phyloP scores from a whole-genome alignment of 208 protist species.

The Leishmania braziliensis region DNA sequence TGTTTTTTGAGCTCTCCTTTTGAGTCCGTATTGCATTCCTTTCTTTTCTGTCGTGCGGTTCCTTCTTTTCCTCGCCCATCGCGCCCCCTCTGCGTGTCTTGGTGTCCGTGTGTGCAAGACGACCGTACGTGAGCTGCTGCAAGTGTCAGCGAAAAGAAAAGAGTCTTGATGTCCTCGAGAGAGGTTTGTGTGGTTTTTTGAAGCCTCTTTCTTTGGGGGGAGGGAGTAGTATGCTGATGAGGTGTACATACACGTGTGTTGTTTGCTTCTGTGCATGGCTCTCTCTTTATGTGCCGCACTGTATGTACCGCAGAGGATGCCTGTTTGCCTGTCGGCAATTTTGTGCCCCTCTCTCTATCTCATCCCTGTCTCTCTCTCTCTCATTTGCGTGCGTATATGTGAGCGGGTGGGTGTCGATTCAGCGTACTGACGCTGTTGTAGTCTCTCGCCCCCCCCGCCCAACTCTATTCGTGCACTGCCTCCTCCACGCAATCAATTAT shows the following conservation, averaged over 20 bases:
- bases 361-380: neutral
- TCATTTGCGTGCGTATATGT: neutral
- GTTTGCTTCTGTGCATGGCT: neutral
- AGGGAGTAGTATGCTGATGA: neutral
- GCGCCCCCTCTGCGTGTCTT: neutral
- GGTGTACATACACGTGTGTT: neutral
- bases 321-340: neutral
- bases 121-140: neutral
- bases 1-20: neutral
- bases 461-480: neutral
- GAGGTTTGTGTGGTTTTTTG: no score
- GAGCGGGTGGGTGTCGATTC: neutral
- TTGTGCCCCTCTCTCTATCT: neutral
- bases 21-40: neutral
- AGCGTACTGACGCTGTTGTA: neutral
- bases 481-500: neutral
- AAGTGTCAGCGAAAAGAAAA: neutral
- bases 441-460: neutral
- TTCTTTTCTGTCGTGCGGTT: slow-evolving; percentile 1
- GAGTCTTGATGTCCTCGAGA: no score
- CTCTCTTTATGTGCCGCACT: neutral
- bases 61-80: neutral
- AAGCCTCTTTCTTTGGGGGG: no score
- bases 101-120: neutral
- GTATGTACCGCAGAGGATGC: neutral